A percentile compares a stretch with the other conserved stretches of the same genome.
Conservation (phyloP, 306 rosid genomes). For the Castanea mollissima region DNA sequence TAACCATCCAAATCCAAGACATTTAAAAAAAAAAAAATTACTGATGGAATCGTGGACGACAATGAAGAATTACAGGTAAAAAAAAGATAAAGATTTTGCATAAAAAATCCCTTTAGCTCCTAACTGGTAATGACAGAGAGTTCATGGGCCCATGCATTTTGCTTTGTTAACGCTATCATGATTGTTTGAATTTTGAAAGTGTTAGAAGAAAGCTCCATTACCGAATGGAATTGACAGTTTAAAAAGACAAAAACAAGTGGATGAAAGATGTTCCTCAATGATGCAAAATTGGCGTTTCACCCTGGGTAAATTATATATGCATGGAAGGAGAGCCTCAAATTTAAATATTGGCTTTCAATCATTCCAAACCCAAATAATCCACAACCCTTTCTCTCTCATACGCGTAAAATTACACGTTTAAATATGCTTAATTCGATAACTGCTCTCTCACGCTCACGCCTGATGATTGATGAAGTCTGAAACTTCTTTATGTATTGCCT, state of each 20-base stretch:
- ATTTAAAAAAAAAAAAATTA: too few relatives aligned
- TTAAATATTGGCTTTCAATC: conserved; percentile 17
- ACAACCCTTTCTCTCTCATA: too few relatives aligned
- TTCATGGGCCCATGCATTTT: not conserved
- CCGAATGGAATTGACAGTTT: conserved; percentile 28
- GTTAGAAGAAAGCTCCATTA: conserved; percentile 3
- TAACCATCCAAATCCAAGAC: too few relatives aligned
- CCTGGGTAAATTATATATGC: not conserved
- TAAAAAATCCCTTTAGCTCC: too few relatives aligned
- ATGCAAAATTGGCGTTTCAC: conserved; percentile 16
- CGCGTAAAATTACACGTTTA: not conserved
- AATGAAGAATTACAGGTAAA: too few relatives aligned
- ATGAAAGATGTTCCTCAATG: conserved; percentile 26
- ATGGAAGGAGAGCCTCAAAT: conserved; percentile 33
- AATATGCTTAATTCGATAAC: conserved; percentile 15
- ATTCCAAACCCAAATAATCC: not conserved
- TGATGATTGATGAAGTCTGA: not conserved
- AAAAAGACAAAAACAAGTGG: conserved; percentile 6
- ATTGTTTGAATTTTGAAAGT: conserved; percentile 26
- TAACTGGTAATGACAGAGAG: not conserved
- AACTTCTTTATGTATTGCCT: too few relatives aligned
- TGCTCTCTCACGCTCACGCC: not conserved
- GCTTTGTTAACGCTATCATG: not conserved
- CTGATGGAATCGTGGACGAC: too few relatives aligned
- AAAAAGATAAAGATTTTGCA: not conserved